Conservation (phyloP, 805 yeast species). For the Barnettozyma vustinii region DNA sequence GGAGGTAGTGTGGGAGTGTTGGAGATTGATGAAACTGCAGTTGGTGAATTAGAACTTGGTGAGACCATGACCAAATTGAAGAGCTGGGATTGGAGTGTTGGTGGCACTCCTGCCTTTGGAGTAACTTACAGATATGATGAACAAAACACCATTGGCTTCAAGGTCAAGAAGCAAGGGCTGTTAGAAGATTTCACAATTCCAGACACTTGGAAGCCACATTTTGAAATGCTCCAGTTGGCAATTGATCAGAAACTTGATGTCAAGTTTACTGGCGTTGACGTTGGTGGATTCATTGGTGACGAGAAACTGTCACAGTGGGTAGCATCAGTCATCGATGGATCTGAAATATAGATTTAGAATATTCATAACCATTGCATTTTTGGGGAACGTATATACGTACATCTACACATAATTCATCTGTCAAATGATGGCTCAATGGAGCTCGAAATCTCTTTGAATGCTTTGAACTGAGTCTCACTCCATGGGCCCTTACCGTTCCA, state of each 20-base stretch:
- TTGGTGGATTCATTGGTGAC: slow-evolving; percentile 40
- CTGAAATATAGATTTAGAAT: slow-evolving; percentile 13
- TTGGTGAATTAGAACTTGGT: slow-evolving; percentile 20
- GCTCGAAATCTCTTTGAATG: slow-evolving; percentile 49
- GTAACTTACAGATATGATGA: slow-evolving; percentile 28
- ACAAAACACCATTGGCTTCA: slow-evolving; percentile 24
- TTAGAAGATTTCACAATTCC: slow-evolving; percentile 23
- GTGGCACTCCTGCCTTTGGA: slow-evolving; percentile 69
- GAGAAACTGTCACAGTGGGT: slow-evolving; percentile 42
- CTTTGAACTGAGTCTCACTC: slow-evolving; percentile 33
- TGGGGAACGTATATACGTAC: too few relatives aligned
- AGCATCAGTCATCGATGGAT: slow-evolving; percentile 42
- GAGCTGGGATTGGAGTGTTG: slow-evolving; percentile 72
- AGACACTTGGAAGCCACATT: slow-evolving; percentile 22
- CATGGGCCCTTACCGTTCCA: slow-evolving; percentile 33
- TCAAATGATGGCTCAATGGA: slow-evolving; percentile 52
- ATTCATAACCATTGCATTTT: neutral
- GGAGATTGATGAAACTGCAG: slow-evolving; percentile 19
- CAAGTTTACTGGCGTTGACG: slow-evolving; percentile 36
- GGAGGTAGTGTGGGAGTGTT: slow-evolving; percentile 20
- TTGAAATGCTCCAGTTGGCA: slow-evolving; percentile 30
- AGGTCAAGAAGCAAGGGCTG: slow-evolving; percentile 48
- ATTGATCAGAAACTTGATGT: slow-evolving; percentile 27
- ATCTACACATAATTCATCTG: neutral
- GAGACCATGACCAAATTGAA: slow-evolving; percentile 41